Conservation (phyloP, 306 rosid genomes). For the Quercus variabilis region DNA sequence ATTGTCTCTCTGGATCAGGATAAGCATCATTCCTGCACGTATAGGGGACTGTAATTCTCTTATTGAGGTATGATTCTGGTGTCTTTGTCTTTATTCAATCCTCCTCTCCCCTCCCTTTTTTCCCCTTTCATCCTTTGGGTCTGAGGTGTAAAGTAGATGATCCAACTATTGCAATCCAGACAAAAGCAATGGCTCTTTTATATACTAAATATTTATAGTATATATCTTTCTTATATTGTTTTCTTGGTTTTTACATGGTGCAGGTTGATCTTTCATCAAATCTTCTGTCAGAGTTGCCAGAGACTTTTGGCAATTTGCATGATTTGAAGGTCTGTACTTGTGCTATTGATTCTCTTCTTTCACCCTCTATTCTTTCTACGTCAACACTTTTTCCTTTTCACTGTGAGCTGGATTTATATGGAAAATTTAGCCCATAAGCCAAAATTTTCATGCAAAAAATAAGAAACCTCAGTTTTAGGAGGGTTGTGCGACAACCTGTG, state of each 20-base stretch:
- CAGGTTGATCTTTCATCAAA: slow-evolving; percentile 88
- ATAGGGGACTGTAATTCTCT: slow-evolving; percentile 76
- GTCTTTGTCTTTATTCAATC: background rate
- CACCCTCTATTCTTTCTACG: background rate
- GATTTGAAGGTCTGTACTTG: slow-evolving; percentile 61
- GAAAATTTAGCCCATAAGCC: background rate
- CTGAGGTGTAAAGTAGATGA: background rate
- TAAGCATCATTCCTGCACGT: slow-evolving; percentile 43
- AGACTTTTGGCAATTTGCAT: slow-evolving; percentile 56
- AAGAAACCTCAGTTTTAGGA: background rate
- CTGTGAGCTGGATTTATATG: background rate
- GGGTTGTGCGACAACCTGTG: background rate
- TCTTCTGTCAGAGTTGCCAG: slow-evolving; percentile 71
- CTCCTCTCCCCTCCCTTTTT: background rate
- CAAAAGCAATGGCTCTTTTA: background rate
- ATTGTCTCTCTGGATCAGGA: slow-evolving; percentile 47
- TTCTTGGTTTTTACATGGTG: background rate
- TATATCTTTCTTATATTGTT: slow-evolving; percentile 1
- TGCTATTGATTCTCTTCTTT: background rate
- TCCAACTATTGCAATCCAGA: background rate
- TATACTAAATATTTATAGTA: background rate
- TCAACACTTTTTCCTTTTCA: background rate
- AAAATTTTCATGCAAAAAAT: background rate
- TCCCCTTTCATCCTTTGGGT: background rate
- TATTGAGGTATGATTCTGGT: slow-evolving; percentile 53